phyloP scores from a whole-genome alignment of 192 early-diverging fungal species.

The Podochytrium sp. region DNA sequence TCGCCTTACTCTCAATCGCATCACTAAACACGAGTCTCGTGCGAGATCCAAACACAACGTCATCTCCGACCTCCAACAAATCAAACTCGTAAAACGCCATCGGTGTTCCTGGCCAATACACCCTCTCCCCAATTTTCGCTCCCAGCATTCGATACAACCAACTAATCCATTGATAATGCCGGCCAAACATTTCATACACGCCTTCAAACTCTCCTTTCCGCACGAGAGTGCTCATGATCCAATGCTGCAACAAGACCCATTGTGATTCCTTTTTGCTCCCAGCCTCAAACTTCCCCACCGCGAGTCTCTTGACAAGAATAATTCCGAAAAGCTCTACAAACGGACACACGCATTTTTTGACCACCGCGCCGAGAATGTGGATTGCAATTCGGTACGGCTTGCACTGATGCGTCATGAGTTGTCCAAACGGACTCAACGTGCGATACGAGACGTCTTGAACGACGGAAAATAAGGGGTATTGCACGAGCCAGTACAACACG shows the following conservation, averaged over 20 bases:
- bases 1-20: constrained; percentile 16
- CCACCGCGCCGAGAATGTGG: constrained; percentile 38
- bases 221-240: constrained; percentile 39
- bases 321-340: constrained; percentile 33
- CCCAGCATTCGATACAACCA: constrained; percentile 41
- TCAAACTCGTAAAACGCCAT: constrained; percentile 41
- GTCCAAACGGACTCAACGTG: constrained; percentile 30
- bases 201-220: constrained; percentile 35
- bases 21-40: constrained; percentile 37
- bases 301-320: constrained; percentile 32
- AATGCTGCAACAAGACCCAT: constrained; percentile 22
- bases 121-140: constrained; percentile 47
- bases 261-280: constrained; percentile 24
- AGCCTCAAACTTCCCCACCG: constrained; percentile 32
- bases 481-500: constrained; percentile 37
- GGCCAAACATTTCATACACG: constrained; percentile 40
- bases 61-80: constrained; percentile 45
- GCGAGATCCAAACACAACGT: constrained; percentile 51
- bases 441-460: constrained; percentile 23
- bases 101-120: constrained; percentile 51
- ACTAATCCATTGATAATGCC: constrained; percentile 44
- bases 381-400: constrained; percentile 42
- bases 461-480: constrained; percentile 31
- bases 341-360: constrained; percentile 31
- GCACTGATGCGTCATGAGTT: neutral